Evolutionary conservation across 805 yeast genomes (phyloP), one percentile per base, ranked within the genome.

Genomic region (Pichia cabralensis): DNA sequence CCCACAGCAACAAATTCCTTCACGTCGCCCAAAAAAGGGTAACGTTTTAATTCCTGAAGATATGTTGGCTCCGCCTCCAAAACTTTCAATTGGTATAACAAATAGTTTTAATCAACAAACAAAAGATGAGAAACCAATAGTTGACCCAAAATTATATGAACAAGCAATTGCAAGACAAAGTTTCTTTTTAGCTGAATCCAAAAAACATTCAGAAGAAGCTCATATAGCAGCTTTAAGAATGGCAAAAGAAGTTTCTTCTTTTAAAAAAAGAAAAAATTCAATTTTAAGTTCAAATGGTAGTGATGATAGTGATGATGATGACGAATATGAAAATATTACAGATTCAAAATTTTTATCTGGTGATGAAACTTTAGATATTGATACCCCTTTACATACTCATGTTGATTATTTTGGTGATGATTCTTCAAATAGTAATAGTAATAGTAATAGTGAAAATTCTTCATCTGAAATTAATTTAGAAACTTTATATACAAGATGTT

Each of bases 171-270:
- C 75, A 17, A 64, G 72, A 14, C 81, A 77, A 41, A 64, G 57
- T 25, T 50, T 61, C 32, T 73, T 79, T 1, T 46, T 69, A 14
- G 53, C 66, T 18, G 86, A 80, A 49, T 73, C 88, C 1, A 74
- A 69, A 21, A 75, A 71, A 40, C 89, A 80, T 56, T 84, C 85
- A 2, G 69, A 72, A 33, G 89, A 80, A 49, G 89, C 92, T 0
- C 84, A 80, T 55, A 50, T 62, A 22, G 72, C 83, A 4, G 94
- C 89, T 1, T 69, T 71, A 43, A 61, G 80, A 49, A 71, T 79
- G 27, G 86, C 86, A 0, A 61, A 62, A 30, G 92, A 81, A 56
- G 83, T 80, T 9, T 44, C 64, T 2, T 59, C 56, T 25, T 74
- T 61, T 48, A 74, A 59, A 42, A 53, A 48, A 28, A 34, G 40